Percentiles rank a stretch among this genome's conserved stretches.
phyloP scores from a whole-genome alignment of 1,284 basidiomycete species.

The Rhizopogon hawkerae region DNA sequence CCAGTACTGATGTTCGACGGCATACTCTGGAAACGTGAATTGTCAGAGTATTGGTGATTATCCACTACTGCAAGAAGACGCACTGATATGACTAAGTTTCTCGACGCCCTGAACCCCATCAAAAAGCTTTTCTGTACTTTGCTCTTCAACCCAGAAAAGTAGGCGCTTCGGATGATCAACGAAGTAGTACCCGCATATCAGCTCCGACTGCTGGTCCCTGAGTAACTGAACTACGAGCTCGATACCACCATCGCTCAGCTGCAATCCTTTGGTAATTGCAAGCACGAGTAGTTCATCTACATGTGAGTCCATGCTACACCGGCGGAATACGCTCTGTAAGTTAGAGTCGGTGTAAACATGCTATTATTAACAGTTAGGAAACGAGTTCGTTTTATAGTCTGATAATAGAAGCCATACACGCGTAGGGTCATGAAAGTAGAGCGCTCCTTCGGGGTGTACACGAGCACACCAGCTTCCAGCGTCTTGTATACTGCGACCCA shows the following conservation, averaged over 20 bases:
- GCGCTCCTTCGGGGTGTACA: conserved; percentile 4
- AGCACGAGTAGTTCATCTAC: not conserved
- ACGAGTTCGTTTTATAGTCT: not conserved
- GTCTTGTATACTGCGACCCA: not conserved
- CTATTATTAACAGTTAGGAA: not conserved
- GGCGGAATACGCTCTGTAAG: not conserved
- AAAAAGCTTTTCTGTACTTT: not conserved
- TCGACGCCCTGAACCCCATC: conserved; percentile 5
- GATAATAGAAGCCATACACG: not conserved
- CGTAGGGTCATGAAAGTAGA: not conserved
- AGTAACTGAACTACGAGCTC: conserved; percentile 6
- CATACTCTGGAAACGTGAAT: conserved; percentile 28
- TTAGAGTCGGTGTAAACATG: not conserved
- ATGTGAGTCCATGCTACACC: not conserved
- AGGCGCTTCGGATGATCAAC: conserved; percentile 1
- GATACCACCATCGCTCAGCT: not conserved
- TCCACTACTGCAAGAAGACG: not conserved
- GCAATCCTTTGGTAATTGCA: not conserved
- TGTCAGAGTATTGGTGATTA: not conserved
- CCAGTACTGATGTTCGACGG: conserved; percentile 43
- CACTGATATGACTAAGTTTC: conserved; percentile 6
- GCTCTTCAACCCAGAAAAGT: conserved; percentile 6
- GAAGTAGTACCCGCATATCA: conserved; percentile 7
- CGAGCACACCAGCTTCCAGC: not conserved
- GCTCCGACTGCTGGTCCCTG: not conserved